phyloP scores from a whole-genome alignment of 2,329 filamentous ascomycete species.

The Penicillium hordei region DNA sequence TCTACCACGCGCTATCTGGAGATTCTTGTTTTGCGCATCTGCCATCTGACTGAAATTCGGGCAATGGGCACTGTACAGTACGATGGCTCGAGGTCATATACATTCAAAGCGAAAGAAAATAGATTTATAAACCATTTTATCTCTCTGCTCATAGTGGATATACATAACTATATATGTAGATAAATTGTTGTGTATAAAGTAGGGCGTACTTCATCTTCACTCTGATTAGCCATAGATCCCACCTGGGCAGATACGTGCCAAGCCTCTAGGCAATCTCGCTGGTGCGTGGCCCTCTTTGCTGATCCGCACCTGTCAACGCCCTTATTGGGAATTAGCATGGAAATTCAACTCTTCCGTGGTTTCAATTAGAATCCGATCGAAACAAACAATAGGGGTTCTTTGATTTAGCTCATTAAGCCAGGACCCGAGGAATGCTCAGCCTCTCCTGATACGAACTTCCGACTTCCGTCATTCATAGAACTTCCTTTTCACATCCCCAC shows the following conservation, averaged over 20 bases:
- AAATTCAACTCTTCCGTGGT: slow-evolving; percentile 2
- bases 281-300: slow-evolving; percentile 17
- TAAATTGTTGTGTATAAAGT: background rate
- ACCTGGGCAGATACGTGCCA: slow-evolving; percentile 10
- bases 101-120: slow-evolving; percentile 18
- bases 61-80: slow-evolving; percentile 24
- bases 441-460: slow-evolving; percentile 13
- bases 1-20: slow-evolving; percentile 9
- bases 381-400: slow-evolving; percentile 2
- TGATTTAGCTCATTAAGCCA: background rate
- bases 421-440: slow-evolving; percentile 5
- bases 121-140: background rate
- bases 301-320: slow-evolving; percentile 15
- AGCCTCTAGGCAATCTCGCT: slow-evolving; percentile 22
- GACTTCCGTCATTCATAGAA: slow-evolving; percentile 16
- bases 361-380: slow-evolving; percentile 14
- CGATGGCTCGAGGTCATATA: slow-evolving; percentile 17
- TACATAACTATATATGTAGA: background rate
- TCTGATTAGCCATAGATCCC: slow-evolving; percentile 4
- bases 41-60: slow-evolving; percentile 18
- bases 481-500: slow-evolving; percentile 13
- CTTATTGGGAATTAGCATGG: background rate
- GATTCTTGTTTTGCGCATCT: slow-evolving; percentile 13
- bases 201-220: background rate
- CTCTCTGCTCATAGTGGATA: background rate